Base-by-base conservation (phyloP, 2,329 filamentous ascomycete species). In the Colletotrichum higginsianum region DNA sequence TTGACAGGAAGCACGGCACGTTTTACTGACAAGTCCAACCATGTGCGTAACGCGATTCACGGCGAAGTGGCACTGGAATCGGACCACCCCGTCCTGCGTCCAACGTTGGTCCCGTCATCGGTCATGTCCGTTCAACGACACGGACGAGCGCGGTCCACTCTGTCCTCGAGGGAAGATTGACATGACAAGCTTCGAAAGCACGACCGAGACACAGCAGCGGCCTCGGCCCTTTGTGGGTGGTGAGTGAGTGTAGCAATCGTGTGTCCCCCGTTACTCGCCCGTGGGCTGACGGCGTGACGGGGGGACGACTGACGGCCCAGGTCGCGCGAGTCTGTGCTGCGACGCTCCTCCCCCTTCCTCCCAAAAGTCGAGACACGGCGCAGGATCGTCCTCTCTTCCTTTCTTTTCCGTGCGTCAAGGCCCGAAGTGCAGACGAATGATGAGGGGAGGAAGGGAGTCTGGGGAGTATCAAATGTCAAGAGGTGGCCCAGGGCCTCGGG, bases 401-500 rank as follows among this genome's bases (percentile, higher is more conserved):
- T 57, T 46, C 52, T 58, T 40, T 49, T 50, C 42, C 50, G 15
- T 55, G 46, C 21, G 61, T 44, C 61, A 16, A 53, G 2, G 16
- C 47, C 46, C 58, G 64, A 63, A 46, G 64, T 38, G 58, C 64
- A 63, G 58, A 67, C 46, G 56, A 38, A 23, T 6, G 23, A 6
- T 7, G 21, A 6, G 30, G 40, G 23, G 21, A 30, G 38, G 18
- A 21, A 6, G 23, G 35, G 35, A 26, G 26, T 4, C 3, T 4
- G 0, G 26, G 26, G 26, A 26, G 4, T 26, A 26, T 63, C 38
- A 57, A 58, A 47, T 67, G 68, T 49, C 64, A 40, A 49, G 7
- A 26, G n/a, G 56, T 15, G 63, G 56, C 15, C 57, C 57, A 53
- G 38, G 53, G 58, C 64, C 52, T 63, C 68, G 64, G 64, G 64